A percentile compares a stretch with the other conserved stretches of the same genome.
These are phyloP conservation scores for Cicer bijugum DNA, from an alignment of 306 rosid species.

Conservation along the genomic window DNA sequence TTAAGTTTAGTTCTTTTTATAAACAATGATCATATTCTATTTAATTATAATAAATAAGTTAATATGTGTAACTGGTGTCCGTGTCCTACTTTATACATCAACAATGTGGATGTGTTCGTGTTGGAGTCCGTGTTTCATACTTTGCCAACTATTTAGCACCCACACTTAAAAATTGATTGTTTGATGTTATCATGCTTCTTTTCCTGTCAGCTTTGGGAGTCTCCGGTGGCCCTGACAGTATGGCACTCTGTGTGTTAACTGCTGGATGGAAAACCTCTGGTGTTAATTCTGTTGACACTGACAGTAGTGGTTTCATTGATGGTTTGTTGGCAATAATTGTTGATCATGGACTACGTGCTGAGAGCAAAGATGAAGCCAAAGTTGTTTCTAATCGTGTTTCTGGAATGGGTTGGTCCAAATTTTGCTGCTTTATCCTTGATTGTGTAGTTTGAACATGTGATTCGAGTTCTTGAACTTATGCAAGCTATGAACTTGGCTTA, in stretches of 20 bases:
- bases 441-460: constrained; percentile 38
- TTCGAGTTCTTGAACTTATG: constrained; percentile 19
- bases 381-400: constrained; percentile 66
- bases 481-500: constrained; percentile 37
- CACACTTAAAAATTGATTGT: too few relatives aligned
- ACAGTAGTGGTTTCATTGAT: constrained; percentile 57
- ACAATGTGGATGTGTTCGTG: too few relatives aligned
- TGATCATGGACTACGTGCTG: constrained; percentile 90
- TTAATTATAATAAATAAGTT: too few relatives aligned
- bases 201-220: constrained; percentile 78
- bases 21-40: too few relatives aligned
- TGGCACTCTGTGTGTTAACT: constrained; percentile 78
- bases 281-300: constrained; percentile 47
- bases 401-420: constrained; percentile 60
- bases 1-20: too few relatives aligned
- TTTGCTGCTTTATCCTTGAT: constrained; percentile 24
- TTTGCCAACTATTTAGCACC: too few relatives aligned
- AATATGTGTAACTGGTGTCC: too few relatives aligned
- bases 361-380: constrained; percentile 83
- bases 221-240: constrained; percentile 98
- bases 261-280: constrained; percentile 76
- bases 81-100: too few relatives aligned
- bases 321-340: constrained; percentile 81
- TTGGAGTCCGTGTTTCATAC: too few relatives aligned
- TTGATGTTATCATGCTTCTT: constrained; percentile 27